Percentiles rank a stretch among this genome's conserved stretches.
phyloP scores from a whole-genome alignment of 31 red algal species.

The Endocladia muricata region DNA sequence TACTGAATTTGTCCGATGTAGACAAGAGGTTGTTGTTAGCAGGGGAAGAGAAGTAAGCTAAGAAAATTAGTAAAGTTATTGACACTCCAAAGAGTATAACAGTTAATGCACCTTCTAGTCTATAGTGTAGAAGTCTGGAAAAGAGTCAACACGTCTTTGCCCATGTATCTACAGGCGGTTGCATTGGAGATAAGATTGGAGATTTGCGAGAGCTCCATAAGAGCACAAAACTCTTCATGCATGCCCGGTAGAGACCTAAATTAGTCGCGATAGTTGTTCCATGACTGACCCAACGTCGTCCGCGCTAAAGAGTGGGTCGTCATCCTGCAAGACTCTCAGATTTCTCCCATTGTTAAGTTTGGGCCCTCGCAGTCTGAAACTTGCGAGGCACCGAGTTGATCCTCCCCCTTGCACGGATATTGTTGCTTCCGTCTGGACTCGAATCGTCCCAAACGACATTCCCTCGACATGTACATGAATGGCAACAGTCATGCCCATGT shows the following conservation, averaged over 20 bases:
- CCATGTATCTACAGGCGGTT: too few species aligned
- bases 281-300: too few species aligned
- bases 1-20: background rate
- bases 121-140: too few species aligned
- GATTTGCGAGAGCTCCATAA: too few species aligned
- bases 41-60: background rate
- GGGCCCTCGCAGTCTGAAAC: background rate
- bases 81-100: too few species aligned
- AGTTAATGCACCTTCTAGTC: too few species aligned
- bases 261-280: too few species aligned
- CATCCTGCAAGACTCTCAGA: background rate
- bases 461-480: constrained; percentile 1
- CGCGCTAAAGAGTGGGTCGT: background rate
- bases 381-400: background rate
- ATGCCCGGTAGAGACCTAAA: too few species aligned
- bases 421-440: background rate
- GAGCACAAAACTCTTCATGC: too few species aligned
- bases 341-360: background rate
- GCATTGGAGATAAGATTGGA: too few species aligned
- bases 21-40: background rate
- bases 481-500: background rate
- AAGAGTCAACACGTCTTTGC: too few species aligned
- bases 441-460: background rate
- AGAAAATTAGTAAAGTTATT: too few species aligned
- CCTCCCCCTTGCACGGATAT: background rate